Percentiles rank a stretch among this genome's conserved stretches.
Conservation (phyloP, 2,329 filamentous ascomycete species). For the Talaromyces sp. region DNA sequence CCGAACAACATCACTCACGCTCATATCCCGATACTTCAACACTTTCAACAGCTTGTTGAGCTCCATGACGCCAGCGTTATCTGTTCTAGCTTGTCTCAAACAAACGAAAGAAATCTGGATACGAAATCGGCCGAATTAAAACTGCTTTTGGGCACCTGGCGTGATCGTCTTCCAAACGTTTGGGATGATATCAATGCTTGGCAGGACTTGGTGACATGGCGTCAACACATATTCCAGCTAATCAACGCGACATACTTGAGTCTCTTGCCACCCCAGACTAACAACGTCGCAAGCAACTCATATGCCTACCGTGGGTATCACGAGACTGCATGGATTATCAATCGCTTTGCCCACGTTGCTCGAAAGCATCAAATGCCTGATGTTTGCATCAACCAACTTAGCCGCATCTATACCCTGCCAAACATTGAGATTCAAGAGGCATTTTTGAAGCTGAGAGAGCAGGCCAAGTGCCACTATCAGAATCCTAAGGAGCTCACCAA, state of each 20-base stretch:
- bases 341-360: constrained; percentile 94
- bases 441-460: constrained; percentile 95
- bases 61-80: constrained; percentile 97
- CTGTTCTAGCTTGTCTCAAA: constrained; percentile 81
- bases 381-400: constrained; percentile 94
- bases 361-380: constrained; percentile 95
- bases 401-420: constrained; percentile 94
- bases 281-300: constrained; percentile 80
- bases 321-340: constrained; percentile 99
- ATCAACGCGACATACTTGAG: constrained; percentile 93
- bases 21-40: constrained; percentile 89
- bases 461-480: constrained; percentile 98
- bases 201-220: constrained; percentile 99
- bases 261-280: constrained; percentile 71
- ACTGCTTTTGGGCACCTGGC: constrained; percentile 87
- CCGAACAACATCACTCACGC: constrained; percentile 89
- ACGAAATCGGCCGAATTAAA: constrained; percentile 94
- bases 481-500: constrained; percentile 87
- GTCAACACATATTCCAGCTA: constrained; percentile 95
- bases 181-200: constrained; percentile 99
- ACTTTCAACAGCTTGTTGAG: constrained; percentile 97
- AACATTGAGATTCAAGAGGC: constrained; percentile 99
- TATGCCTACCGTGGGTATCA: constrained; percentile 97
- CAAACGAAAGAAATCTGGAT: constrained; percentile 79
- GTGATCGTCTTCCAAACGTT: constrained; percentile 89